A percentile compares a stretch with the other conserved stretches of the same genome.
Evolutionary conservation across 169 alveolate species (phyloP).

Genomic region (Eimeria zaria): DNA sequence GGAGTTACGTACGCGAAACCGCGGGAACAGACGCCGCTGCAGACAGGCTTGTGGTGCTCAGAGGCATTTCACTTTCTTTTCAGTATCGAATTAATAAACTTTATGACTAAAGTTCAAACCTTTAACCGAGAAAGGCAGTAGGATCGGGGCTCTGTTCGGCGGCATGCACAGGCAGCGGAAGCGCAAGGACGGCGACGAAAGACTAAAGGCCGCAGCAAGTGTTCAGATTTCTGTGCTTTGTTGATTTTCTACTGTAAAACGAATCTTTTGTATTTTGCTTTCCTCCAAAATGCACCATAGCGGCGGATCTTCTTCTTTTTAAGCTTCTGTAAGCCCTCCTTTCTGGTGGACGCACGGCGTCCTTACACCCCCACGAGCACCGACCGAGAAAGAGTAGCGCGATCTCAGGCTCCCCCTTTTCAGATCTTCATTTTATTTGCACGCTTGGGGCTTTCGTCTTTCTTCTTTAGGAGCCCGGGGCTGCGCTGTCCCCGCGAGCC

Average conservation of each 20-base stretch:
- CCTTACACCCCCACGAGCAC: slow-evolving; percentile 36
- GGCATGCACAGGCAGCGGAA: slow-evolving; percentile 47
- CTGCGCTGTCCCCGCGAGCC: background rate
- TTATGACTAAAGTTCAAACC: background rate
- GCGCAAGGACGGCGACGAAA: background rate
- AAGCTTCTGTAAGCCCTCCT: background rate
- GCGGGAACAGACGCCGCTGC: background rate
- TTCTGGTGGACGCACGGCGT: background rate
- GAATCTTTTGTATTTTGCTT: background rate
- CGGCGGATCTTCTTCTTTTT: background rate
- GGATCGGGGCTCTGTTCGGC: slow-evolving; percentile 15
- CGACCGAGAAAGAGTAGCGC: background rate
- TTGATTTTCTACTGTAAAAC: background rate
- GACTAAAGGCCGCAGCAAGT: background rate
- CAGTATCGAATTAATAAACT: background rate
- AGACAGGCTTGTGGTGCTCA: background rate
- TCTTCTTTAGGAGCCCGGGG: background rate
- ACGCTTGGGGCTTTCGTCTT: background rate
- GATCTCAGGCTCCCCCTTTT: background rate
- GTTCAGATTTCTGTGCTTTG: background rate
- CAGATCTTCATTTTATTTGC: background rate
- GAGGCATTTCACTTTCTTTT: background rate
- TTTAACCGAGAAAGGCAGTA: background rate
- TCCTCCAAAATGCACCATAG: background rate
- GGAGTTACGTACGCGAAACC: background rate